Evolutionary conservation across 2,329 filamentous ascomycete species (phyloP).

Genomic region (Scytalidium sp.): DNA sequence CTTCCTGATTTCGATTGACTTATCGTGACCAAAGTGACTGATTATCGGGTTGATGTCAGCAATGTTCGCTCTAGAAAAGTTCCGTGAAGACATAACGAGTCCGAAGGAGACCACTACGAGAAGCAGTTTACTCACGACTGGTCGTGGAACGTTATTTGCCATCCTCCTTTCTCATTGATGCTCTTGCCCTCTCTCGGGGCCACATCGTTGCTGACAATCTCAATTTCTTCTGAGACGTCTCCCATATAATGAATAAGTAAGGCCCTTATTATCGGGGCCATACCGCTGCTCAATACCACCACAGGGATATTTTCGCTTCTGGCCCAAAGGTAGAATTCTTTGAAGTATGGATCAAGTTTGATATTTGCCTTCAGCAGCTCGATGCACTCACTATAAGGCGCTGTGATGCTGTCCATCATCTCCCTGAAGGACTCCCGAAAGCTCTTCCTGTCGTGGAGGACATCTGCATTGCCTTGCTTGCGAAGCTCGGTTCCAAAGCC

Average conservation of each 20-base stretch:
- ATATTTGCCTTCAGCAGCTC: constrained; percentile 77
- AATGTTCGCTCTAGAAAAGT: not conserved
- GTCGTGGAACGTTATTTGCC: constrained; percentile 87
- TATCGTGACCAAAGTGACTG: constrained; percentile 85
- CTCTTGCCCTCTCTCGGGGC: constrained; percentile 61
- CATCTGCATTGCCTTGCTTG: constrained; percentile 69
- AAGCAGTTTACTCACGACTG: constrained; percentile 55
- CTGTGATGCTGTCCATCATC: constrained; percentile 86
- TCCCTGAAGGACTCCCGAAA: constrained; percentile 87
- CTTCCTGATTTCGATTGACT: constrained; percentile 84
- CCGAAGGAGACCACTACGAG: not conserved
- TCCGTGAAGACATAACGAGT: not conserved
- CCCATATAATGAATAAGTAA: constrained; percentile 79
- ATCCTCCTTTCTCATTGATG: constrained; percentile 78
- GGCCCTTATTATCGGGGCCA: constrained; percentile 86
- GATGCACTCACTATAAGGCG: constrained; percentile 80
- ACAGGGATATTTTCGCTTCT: constrained; percentile 81
- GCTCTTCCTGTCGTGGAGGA: constrained; percentile 65
- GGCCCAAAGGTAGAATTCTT: constrained; percentile 82
- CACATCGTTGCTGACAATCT: constrained; percentile 89
- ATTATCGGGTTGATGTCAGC: not conserved
- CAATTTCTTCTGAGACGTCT: constrained; percentile 69
- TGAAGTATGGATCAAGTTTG: constrained; percentile 84
- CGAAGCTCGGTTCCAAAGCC: constrained; percentile 76
- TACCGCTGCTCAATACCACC: constrained; percentile 87